Evolutionary conservation across 1,284 basidiomycete species (phyloP).

Genomic region (Ustilago vetiveriae): DNA sequence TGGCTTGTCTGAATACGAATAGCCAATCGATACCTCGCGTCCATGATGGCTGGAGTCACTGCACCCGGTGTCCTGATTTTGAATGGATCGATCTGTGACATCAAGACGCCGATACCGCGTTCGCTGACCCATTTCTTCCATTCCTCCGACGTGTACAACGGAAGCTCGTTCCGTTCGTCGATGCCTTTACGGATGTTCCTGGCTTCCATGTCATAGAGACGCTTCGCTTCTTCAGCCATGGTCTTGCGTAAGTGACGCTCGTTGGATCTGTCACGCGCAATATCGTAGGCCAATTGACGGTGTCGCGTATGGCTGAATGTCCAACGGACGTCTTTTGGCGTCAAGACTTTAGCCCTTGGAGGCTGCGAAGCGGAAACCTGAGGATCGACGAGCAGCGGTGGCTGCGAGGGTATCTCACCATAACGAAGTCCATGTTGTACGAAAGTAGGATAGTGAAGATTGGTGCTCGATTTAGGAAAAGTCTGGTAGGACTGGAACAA

Average conservation of each 20-base stretch:
- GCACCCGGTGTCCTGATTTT: background rate
- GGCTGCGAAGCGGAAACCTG: too few species aligned
- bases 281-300: background rate
- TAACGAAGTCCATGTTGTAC: background rate
- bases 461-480: background rate
- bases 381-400: too few species aligned
- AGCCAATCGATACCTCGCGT: background rate
- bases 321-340: background rate
- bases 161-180: background rate
- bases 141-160: slow-evolving; percentile 18
- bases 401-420: background rate
- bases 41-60: background rate
- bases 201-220: slow-evolving; percentile 9
- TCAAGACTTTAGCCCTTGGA: background rate
- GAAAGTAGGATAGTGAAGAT: background rate
- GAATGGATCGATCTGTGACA: background rate
- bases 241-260: background rate
- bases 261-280: background rate
- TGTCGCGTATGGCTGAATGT: background rate
- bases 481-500: background rate
- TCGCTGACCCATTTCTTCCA: slow-evolving; percentile 3
- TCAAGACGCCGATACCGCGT: background rate
- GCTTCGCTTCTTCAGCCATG: background rate
- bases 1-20: background rate
- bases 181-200: slow-evolving; percentile 3